phyloP scores from a whole-genome alignment of 139 green algal species.

The Chlorella sp. region DNA sequence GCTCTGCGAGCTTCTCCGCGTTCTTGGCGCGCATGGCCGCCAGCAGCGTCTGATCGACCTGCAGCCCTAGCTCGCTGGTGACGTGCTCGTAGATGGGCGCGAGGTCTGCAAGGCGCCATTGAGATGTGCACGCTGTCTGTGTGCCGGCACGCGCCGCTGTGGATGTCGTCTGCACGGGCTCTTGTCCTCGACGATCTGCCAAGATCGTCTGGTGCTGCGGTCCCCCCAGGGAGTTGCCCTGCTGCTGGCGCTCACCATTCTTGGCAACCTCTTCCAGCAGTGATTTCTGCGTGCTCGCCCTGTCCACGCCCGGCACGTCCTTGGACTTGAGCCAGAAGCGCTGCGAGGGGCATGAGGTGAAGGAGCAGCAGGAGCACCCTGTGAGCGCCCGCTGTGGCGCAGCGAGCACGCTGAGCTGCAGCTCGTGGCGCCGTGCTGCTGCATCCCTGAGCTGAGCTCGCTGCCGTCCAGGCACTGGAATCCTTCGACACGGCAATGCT shows the following conservation, averaged over 20 bases:
- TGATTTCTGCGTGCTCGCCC: not conserved
- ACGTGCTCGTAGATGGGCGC: constrained; percentile 70
- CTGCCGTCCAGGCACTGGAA: not conserved
- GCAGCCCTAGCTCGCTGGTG: constrained; percentile 56
- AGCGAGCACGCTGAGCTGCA: not conserved
- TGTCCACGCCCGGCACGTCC: not conserved
- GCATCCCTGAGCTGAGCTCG: not conserved
- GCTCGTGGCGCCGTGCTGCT: not conserved
- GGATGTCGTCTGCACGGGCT: too few relatives aligned
- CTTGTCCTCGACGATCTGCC: too few relatives aligned
- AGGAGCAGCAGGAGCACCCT: too few relatives aligned
- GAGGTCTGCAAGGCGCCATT: constrained; percentile 29
- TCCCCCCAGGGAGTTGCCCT: too few relatives aligned
- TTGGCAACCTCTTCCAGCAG: too few relatives aligned
- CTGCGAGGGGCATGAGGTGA: not conserved
- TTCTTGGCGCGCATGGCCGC: constrained; percentile 55
- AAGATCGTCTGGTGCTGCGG: too few relatives aligned
- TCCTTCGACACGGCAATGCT: not conserved
- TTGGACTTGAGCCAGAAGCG: not conserved
- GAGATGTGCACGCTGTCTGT: too few relatives aligned
- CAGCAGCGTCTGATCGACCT: constrained; percentile 44
- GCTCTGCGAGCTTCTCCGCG: constrained; percentile 36
- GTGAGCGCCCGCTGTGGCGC: too few relatives aligned
- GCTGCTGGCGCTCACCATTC: too few relatives aligned
- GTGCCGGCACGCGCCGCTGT: too few relatives aligned